These are phyloP conservation scores for Aspergillus heteromorphus DNA, from an alignment of 495 filamentous ascomycete genomes.

Conservation along the genomic window DNA sequence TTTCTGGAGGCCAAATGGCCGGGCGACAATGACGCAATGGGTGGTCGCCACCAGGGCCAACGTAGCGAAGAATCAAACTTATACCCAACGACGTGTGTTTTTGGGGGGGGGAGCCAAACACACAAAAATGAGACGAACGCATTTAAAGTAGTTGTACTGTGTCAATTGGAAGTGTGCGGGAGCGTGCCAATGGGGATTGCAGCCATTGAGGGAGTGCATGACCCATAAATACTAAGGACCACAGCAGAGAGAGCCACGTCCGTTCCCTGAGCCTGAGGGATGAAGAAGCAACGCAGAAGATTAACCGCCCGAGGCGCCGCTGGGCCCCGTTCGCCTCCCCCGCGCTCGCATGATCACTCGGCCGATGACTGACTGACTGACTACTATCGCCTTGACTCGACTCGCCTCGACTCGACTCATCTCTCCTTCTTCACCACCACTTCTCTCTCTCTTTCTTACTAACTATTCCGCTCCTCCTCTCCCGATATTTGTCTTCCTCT, in stretches of 20 bases:
- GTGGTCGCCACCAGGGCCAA: neutral
- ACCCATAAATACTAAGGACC: neutral
- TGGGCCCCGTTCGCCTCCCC: slow-evolving; percentile 27
- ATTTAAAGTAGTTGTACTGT: no score
- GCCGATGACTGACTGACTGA: slow-evolving; percentile 15
- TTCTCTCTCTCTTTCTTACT: neutral
- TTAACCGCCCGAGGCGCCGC: slow-evolving; percentile 16
- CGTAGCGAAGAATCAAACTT: neutral
- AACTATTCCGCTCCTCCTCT: neutral
- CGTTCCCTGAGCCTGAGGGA: no score
- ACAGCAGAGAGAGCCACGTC: neutral
- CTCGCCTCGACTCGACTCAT: neutral
- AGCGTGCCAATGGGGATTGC: neutral
- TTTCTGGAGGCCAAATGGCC: neutral
- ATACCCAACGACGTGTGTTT: neutral
- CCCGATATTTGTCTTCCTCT: neutral
- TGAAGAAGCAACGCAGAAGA: neutral
- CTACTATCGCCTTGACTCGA: neutral
- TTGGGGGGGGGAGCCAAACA: neutral
- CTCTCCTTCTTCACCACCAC: neutral
- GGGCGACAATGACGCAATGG: slow-evolving; percentile 15
- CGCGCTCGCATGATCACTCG: slow-evolving; percentile 41
- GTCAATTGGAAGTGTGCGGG: no score
- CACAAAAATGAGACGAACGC: neutral
- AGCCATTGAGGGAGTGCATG: neutral